Base-by-base conservation (phyloP, 306 rosid genomes). In the Fragaria ananassa region DNA sequence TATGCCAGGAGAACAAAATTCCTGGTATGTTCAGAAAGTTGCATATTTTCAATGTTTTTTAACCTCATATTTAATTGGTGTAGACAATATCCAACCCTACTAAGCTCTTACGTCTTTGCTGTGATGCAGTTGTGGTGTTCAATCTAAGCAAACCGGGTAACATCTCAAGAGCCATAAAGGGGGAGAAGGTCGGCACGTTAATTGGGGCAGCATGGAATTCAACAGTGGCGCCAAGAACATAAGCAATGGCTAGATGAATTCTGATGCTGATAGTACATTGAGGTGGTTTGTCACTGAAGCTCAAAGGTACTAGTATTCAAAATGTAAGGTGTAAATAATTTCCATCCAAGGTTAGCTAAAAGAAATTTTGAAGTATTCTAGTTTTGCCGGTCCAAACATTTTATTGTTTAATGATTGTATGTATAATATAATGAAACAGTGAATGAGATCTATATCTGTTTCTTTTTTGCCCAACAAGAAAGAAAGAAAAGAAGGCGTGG, bases 1-100 rank as follows among this genome's bases (percentile, higher is more conserved):
- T 95, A 79, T 95, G 98, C 81, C 97, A 95, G 80, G 97, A 92
- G 78, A 95, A 95, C 82, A 90, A 92, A 71, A 92, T 95, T 79
- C 98, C 98, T 0, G 93, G 98, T 92, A 88, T 51, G 90, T 85
- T 73, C 27, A 11, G 60, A 71, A 76, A 80, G 57, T 70, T 15
- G 64, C 37, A 0, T 17, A 11, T 25, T 44, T 19, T 15, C 8
- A 2, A 17, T 35, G 65, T 17, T 18, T 4, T 50, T 4, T 46
- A 13, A 13, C 58, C 21, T 15, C 37, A 19, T 53, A 45, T 56
- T 56, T 10, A 35, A 71, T 44, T 73, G 50, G 46, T 11, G 67
- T 39, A 73, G 60, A 23, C 19, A 39, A 15, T 58, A 10, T 74
- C 50, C 56, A 42, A 60, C 54, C 68, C 3, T 17, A 42, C 3